Evolutionary conservation across 495 filamentous ascomycete genomes (phyloP).

Genomic region (Daldinia bambusicola): DNA sequence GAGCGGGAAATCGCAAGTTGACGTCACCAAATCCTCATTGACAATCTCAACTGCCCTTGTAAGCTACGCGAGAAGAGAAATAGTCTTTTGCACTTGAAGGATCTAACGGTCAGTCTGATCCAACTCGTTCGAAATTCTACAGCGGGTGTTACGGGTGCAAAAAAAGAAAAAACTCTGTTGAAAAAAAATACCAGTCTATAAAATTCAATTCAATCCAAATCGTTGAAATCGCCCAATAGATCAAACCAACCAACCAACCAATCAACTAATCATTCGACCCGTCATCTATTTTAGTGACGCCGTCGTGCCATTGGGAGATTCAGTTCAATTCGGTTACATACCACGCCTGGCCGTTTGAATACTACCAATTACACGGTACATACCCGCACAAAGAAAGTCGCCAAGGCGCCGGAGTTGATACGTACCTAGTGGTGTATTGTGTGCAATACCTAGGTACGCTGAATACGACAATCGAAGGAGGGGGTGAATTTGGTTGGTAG

Average conservation of each 20-base stretch:
- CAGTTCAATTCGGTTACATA: conserved; percentile 13
- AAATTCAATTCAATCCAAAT: conserved; percentile 1
- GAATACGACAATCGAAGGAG: conserved; percentile 24
- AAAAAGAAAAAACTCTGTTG: conserved; percentile 24
- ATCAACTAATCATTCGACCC: conserved; percentile 24
- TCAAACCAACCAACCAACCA: not conserved
- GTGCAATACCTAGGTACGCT: too few species aligned
- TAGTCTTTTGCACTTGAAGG: conserved; percentile 4
- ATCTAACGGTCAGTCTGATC: conserved; percentile 14
- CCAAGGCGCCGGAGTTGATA: conserved; percentile 42
- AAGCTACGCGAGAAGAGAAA: conserved; percentile 3
- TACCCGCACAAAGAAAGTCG: conserved; percentile 37
- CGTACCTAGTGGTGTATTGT: too few species aligned
- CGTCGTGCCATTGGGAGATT: not conserved
- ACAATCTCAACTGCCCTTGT: conserved; percentile 27
- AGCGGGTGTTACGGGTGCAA: conserved; percentile 12
- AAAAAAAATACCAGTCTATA: conserved; percentile 1
- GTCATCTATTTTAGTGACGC: conserved; percentile 15
- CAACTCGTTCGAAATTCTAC: conserved; percentile 3
- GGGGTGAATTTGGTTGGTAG: conserved; percentile 26
- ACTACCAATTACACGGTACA: not conserved
- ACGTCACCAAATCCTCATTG: conserved; percentile 37
- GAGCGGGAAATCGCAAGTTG: conserved; percentile 29
- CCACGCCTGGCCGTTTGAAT: conserved; percentile 19
- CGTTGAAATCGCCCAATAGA: conserved; percentile 3